These are phyloP conservation scores for Rhizopus arrhizus DNA, from an alignment of 371 early-diverging fungal species.

Conservation along the genomic window DNA sequence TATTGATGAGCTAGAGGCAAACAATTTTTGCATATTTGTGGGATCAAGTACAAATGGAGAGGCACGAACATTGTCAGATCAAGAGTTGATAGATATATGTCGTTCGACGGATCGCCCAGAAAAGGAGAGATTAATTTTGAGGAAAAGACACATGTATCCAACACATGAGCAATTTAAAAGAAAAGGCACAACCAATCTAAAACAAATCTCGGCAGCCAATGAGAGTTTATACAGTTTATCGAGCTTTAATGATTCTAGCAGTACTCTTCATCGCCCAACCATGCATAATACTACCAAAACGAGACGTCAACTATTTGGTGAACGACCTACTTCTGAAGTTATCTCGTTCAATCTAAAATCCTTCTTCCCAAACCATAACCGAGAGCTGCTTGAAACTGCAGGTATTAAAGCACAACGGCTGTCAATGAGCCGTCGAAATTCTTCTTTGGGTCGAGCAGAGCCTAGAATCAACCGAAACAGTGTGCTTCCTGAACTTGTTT, in stretches of 20 bases:
- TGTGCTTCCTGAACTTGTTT: conserved; percentile 52
- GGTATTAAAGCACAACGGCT: conserved; percentile 53
- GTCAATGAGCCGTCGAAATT: conserved; percentile 46
- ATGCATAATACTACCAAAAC: conserved; percentile 9
- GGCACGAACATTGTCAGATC: conserved; percentile 70
- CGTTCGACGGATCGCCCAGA: conserved; percentile 66
- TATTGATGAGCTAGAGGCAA: conserved; percentile 58
- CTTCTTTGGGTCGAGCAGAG: conserved; percentile 24
- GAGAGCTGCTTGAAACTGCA: conserved; percentile 52
- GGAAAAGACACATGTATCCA: conserved; percentile 72
- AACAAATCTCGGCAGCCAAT: conserved; percentile 11
- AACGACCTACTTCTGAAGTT: conserved; percentile 90
- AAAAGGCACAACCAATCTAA: conserved; percentile 48
- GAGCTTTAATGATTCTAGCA: neutral
- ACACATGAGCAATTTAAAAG: conserved; percentile 64
- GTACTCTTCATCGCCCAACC: neutral
- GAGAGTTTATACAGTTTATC: neutral
- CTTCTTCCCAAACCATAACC: conserved; percentile 81
- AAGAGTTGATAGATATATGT: conserved; percentile 74
- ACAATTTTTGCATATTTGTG: conserved; percentile 66
- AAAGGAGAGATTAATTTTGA: conserved; percentile 74
- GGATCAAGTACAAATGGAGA: conserved; percentile 65
- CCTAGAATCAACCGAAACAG: conserved; percentile 42
- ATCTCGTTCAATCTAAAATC: conserved; percentile 85
- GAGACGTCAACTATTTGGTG: conserved; percentile 76